phyloP scores from a whole-genome alignment of 1,284 basidiomycete species.

The Heterobasidion occidentale region DNA sequence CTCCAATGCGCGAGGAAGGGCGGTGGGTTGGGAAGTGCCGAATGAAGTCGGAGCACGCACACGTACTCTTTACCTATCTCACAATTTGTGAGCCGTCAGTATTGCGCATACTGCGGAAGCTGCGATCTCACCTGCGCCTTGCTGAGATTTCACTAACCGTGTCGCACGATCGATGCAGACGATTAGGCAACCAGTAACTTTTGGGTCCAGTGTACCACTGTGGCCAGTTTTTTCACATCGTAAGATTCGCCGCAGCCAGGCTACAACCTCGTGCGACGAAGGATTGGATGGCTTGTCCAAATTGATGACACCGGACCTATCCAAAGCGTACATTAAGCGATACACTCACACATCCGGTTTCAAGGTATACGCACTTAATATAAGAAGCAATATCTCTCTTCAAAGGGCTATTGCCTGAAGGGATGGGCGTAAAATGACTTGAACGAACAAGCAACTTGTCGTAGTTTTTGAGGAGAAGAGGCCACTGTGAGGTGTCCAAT shows the following conservation, averaged over 20 bases:
- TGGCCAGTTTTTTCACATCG: slow-evolving; percentile 98
- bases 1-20: slow-evolving; percentile 89
- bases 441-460: slow-evolving; percentile 93
- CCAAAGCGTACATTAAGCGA: slow-evolving; percentile 3
- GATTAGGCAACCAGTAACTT: slow-evolving; percentile 98
- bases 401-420: slow-evolving; percentile 82
- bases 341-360: background rate
- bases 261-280: slow-evolving; percentile 99
- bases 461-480: slow-evolving; percentile 97
- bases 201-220: slow-evolving; percentile 96
- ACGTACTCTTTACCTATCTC: slow-evolving; percentile 94
- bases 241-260: slow-evolving; percentile 94
- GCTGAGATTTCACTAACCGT: slow-evolving; percentile 97
- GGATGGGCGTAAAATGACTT: slow-evolving; percentile 97
- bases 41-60: slow-evolving; percentile 90
- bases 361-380: slow-evolving; percentile 59
- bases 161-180: slow-evolving; percentile 99
- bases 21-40: slow-evolving; percentile 70
- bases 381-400: slow-evolving; percentile 90
- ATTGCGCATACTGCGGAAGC: background rate
- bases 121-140: slow-evolving; percentile 71
- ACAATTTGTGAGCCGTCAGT: background rate
- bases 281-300: slow-evolving; percentile 99
- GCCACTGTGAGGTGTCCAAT: slow-evolving; percentile 96
- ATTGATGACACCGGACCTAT: slow-evolving; percentile 95